Evolutionary conservation across 164 flowering plant species (phyloP), one percentile per base, ranked within the genome.

Genomic region (Piper betle): DNA sequence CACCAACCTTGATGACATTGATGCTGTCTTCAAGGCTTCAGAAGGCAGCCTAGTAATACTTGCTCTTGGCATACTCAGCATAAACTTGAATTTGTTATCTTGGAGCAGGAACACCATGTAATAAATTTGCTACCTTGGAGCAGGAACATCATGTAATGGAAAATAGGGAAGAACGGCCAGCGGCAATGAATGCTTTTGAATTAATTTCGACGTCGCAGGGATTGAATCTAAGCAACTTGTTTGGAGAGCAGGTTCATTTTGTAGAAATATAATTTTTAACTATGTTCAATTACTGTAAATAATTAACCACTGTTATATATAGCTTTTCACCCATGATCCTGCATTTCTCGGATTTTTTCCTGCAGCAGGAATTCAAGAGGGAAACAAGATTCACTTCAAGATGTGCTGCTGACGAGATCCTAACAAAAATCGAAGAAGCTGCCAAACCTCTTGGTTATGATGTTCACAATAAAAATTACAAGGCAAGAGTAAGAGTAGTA

Each of bases 391-490:
- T 93, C 75, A 86, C 99, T 39, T 88, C 97, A 20, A 84, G 64
- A 75, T 77, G 85, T 69, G 78, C 99, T 6, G 88, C 99, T 50
- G 79, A 80, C 63, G 95, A 88, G 69, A 88, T 94, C 59, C 71
- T 94, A 61, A 69, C 64, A 58, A 94, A 94, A 75, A 94, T 91
- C 55, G 92, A 85, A 78, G 88, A 82, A 83, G 99, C 99, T 63
- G 96, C 93, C 55, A 91, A 84, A 64, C 99, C 99, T 61, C 91
- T 91, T 64, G 99, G 99, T 37, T 94, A 86, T 75, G 96, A 88
- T 69, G 91, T 94, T 55, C 96, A 83, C 42, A 86, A 84, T 80
- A 90, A 93, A 77, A 93, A 93, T 59, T 93, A 88, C 81, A 90
- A 88, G 92, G 33, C 2, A 25, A 25, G 33, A 25, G n/a, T n/a